These are phyloP conservation scores for Cochlearia excelsa DNA, from an alignment of 345 rosid species.

Conservation along the genomic window DNA sequence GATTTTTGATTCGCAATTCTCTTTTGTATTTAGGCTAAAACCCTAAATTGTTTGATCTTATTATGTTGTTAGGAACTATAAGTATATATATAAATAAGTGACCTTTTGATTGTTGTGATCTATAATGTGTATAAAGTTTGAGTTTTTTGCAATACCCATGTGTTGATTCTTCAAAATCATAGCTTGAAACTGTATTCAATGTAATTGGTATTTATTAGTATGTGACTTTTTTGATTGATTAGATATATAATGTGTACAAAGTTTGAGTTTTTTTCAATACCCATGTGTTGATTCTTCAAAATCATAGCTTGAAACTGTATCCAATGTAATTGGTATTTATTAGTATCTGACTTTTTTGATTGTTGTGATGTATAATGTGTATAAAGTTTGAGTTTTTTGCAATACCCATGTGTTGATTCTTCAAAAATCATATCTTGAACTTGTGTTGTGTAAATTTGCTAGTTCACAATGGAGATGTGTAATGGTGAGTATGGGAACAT, in stretches of 20 bases:
- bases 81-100: background rate
- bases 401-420: background rate
- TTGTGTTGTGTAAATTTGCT: slow-evolving; percentile 16
- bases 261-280: background rate
- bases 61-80: background rate
- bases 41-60: slow-evolving; percentile 4
- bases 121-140: background rate
- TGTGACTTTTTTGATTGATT: background rate
- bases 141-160: background rate
- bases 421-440: background rate
- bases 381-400: background rate
- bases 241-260: no score
- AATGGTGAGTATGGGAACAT: slow-evolving; percentile 49
- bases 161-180: no score
- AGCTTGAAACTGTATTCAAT: no score
- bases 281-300: no score
- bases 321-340: no score
- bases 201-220: no score
- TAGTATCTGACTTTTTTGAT: no score
- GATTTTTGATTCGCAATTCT: background rate
- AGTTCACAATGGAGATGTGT: slow-evolving; percentile 82
- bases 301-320: no score
- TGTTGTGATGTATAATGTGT: background rate
- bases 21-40: background rate
- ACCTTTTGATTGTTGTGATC: background rate